Evolutionary conservation across 441 rosid species (phyloP).

Genomic region (Adansonia gregorii): DNA sequence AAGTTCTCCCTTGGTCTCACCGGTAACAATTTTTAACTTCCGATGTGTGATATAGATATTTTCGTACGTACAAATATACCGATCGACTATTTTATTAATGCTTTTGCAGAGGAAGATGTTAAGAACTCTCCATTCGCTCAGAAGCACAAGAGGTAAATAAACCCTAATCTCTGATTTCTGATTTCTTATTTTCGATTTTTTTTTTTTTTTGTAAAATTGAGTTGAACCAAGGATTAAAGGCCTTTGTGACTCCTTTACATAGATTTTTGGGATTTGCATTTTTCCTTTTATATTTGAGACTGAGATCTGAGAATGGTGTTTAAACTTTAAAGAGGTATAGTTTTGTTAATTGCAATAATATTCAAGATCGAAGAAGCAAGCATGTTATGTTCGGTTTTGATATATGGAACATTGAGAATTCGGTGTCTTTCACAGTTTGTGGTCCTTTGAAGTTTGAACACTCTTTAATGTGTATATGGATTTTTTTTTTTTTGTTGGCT

Average conservation of each 20-base stretch:
- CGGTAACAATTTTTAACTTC: conserved; percentile 43
- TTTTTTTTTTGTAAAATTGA: background rate
- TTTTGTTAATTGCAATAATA: background rate
- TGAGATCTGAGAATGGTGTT: background rate
- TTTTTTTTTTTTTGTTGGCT: background rate
- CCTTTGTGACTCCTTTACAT: background rate
- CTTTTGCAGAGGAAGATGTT: conserved; percentile 79
- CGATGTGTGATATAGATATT: background rate
- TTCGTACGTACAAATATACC: background rate
- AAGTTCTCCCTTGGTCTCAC: conserved; percentile 72
- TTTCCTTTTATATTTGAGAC: background rate
- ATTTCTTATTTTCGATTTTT: background rate
- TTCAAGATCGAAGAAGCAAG: background rate
- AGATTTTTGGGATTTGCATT: background rate
- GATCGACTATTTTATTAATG: conserved; percentile 11
- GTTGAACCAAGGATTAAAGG: background rate
- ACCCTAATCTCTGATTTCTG: conserved; percentile 8
- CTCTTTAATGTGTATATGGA: background rate
- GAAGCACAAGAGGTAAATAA: conserved; percentile 65
- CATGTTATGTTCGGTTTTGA: background rate
- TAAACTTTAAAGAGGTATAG: background rate
- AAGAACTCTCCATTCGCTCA: conserved; percentile 79
- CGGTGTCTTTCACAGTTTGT: background rate
- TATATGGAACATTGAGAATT: background rate
- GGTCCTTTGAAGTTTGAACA: background rate